Evolutionary conservation across 2,329 filamentous ascomycete species (phyloP).

Genomic region (Talaromyces sp.): DNA sequence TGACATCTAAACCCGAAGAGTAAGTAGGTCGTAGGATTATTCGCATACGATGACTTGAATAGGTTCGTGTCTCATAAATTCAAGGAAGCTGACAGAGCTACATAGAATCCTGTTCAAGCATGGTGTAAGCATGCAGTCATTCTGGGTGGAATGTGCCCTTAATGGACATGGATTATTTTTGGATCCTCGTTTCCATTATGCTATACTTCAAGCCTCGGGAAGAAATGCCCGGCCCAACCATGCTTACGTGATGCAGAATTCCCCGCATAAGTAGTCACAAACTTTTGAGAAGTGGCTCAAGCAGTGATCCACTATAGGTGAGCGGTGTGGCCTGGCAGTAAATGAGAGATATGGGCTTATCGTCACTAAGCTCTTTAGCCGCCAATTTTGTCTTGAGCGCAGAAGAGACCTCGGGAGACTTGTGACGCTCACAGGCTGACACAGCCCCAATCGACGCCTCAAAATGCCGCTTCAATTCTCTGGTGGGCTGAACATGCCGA

Average conservation of each 20-base stretch:
- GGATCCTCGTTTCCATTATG: not conserved
- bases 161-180: not conserved
- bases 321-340: not conserved
- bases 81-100: not conserved
- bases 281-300: too few species aligned
- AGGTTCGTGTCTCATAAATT: not conserved
- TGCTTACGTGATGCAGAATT: not conserved
- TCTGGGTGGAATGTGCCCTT: too few species aligned
- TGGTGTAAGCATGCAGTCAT: too few species aligned
- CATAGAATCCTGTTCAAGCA: not conserved
- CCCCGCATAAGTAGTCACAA: too few species aligned
- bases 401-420: not conserved
- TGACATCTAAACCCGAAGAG: not conserved
- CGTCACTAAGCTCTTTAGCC: not conserved
- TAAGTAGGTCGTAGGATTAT: not conserved
- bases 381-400: not conserved
- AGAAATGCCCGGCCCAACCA: not conserved
- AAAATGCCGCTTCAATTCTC: constrained; percentile 39
- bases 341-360: not conserved
- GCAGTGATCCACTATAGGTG: not conserved
- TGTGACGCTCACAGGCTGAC: not conserved
- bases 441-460: not conserved
- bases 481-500: constrained; percentile 48
- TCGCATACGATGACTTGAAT: not conserved
- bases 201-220: not conserved